phyloP scores from a whole-genome alignment of 768 basidiomycete species.

The Trametes cingulata region DNA sequence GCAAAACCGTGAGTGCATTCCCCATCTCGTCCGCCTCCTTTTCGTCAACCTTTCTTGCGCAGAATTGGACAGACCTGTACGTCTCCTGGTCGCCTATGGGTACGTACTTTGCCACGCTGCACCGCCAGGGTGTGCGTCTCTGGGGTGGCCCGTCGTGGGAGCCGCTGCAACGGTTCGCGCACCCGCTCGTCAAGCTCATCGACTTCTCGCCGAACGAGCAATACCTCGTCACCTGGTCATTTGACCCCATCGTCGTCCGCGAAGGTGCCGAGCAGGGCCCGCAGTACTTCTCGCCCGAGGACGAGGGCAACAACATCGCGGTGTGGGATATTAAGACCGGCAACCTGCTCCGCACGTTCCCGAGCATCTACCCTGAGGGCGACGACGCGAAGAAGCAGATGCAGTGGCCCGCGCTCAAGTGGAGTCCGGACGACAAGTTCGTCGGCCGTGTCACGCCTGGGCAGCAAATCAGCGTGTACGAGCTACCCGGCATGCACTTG shows the following conservation, averaged over 20 bases:
- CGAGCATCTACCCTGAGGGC: constrained; percentile 58
- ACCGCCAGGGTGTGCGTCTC: constrained; percentile 91
- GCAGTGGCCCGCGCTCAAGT: constrained; percentile 95
- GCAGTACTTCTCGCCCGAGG: constrained; percentile 87
- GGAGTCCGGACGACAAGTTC: constrained; percentile 96
- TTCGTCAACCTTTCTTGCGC: constrained; percentile 1
- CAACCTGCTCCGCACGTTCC: constrained; percentile 89
- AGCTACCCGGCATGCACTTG: constrained; percentile 90
- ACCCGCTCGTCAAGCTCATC: constrained; percentile 92
- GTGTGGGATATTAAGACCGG: constrained; percentile 99
- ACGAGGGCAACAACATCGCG: constrained; percentile 95
- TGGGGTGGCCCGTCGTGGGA: constrained; percentile 96
- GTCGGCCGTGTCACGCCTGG: constrained; percentile 88
- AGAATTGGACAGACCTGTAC: constrained; percentile 98
- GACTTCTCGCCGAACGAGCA: constrained; percentile 98
- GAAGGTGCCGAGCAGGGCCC: constrained; percentile 80
- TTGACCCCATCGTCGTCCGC: constrained; percentile 86
- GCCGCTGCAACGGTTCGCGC: constrained; percentile 87
- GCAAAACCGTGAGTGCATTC: constrained; percentile 61
- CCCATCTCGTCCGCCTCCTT: too few species aligned
- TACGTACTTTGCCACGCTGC: constrained; percentile 91
- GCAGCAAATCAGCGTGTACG: constrained; percentile 94
- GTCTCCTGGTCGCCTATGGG: constrained; percentile 96
- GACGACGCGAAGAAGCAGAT: constrained; percentile 77
- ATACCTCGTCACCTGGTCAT: constrained; percentile 97